phyloP scores from a whole-genome alignment of 2,329 filamentous ascomycete genomes.

The Blastomyces gilchristii region DNA sequence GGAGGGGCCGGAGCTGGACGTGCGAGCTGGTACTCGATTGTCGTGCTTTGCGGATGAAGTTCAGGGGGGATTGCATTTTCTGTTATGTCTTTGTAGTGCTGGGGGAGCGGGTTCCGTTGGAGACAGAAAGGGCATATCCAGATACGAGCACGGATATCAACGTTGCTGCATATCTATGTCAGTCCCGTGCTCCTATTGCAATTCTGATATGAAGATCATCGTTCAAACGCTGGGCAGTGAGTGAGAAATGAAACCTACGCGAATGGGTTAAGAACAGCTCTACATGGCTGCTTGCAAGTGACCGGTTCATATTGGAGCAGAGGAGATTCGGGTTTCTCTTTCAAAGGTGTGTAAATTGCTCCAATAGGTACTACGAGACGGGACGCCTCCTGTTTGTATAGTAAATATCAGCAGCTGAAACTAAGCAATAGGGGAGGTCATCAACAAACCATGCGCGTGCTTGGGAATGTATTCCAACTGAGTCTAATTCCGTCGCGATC shows the following conservation, averaged over 20 bases:
- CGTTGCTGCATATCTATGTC: constrained; percentile 39
- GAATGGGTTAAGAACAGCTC: constrained; percentile 92
- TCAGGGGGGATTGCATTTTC: constrained; percentile 56
- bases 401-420: constrained; percentile 22
- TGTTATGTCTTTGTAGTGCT: constrained; percentile 60
- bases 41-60: constrained; percentile 54
- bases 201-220: neutral
- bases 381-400: constrained; percentile 64
- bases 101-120: constrained; percentile 54
- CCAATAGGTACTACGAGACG: constrained; percentile 92
- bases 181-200: constrained; percentile 17
- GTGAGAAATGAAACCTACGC: constrained; percentile 51
- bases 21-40: constrained; percentile 55
- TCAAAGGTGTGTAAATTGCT: constrained; percentile 87
- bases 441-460: constrained; percentile 76
- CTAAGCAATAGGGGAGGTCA: constrained; percentile 4
- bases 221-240: neutral
- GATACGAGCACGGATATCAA: constrained; percentile 55
- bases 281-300: constrained; percentile 90
- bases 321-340: constrained; percentile 75
- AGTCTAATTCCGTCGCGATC: constrained; percentile 91
- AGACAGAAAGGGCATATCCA: constrained; percentile 63
- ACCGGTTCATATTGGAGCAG: constrained; percentile 93
- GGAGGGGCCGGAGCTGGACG: constrained; percentile 55
- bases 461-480: constrained; percentile 98